Base-by-base conservation (phyloP, 2,329 filamentous ascomycete species). In the Stachybotrys echinatus region DNA sequence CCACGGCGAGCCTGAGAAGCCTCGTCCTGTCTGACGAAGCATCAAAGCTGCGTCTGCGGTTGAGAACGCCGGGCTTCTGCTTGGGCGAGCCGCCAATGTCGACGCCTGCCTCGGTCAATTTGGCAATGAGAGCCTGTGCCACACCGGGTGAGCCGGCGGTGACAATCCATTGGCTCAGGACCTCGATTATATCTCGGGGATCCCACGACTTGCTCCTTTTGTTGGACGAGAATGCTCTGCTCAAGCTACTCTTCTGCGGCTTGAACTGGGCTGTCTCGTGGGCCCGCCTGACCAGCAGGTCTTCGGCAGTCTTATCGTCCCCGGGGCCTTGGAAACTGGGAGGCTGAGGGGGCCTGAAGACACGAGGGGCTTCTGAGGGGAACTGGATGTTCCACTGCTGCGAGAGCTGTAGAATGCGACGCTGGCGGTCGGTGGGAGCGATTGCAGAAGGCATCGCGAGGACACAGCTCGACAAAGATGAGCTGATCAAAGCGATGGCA, bases 281-380 rank as follows among this genome's bases (percentile, higher is more conserved):
- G 2, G 66, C 66, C 47, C 74, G 73, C 21, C 71, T 71, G 55
- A 76, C 75, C 48, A 83, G 66, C 23, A 82, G 67, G 31, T 77
- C 74, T 48, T 83, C 80, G n/a, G 79, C 79, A 4, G 68, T 62
- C 22, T 69, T 61, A 46, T 82, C 76, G 54, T 83, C 80, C 48
- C 70, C 68, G 1, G 75, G 59, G 2, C 70, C 73, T 46, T 73
- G 71, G 54, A 74, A 74, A 5, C 70, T 71, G 4, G 71, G 68
- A 1, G 71, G 65, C 27, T 68, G 65, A 44, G 66, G 65, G 3
- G 75, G 77, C 45, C 71, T 70, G 4, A 65, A 58, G 38, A 74
- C 66, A 3, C 71, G 70, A 37, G 66, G 58, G 2, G 70, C 68
- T 4, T 69, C 61, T 14, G 67, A 67, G 22, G 71, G 71, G n/a